phyloP scores from a whole-genome alignment of 192 early-diverging fungal genomes.

The Entomortierella beljakovae region DNA sequence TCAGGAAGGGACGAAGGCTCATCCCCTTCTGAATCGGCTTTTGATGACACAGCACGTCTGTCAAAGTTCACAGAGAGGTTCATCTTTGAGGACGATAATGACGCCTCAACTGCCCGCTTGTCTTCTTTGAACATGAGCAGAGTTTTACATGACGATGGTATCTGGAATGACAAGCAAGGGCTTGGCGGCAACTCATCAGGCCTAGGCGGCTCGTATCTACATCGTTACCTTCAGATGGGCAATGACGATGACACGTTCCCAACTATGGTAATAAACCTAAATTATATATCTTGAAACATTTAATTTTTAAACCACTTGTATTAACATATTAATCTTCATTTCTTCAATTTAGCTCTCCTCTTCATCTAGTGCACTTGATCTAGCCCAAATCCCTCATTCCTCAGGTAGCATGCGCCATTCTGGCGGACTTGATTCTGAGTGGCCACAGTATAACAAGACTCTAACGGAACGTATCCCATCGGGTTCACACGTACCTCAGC shows the following conservation, averaged over 20 bases:
- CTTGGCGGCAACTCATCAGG: slow-evolving; percentile 26
- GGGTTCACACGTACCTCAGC: slow-evolving; percentile 34
- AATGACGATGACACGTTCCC: slow-evolving; percentile 59
- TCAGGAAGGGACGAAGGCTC: slow-evolving; percentile 27
- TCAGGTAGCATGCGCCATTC: slow-evolving; percentile 53
- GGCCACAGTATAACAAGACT: slow-evolving; percentile 58
- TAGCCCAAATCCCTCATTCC: slow-evolving; percentile 54
- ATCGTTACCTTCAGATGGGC: slow-evolving; percentile 56
- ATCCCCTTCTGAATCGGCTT: slow-evolving; percentile 35
- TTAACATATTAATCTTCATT: slow-evolving; percentile 1
- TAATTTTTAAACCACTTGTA: too few relatives aligned
- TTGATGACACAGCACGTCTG: slow-evolving; percentile 47
- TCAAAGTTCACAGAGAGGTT: slow-evolving; percentile 60
- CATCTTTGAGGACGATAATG: slow-evolving; percentile 60
- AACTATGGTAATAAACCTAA: slow-evolving; percentile 56
- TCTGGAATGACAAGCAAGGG: slow-evolving; percentile 49
- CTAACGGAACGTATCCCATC: slow-evolving; percentile 29
- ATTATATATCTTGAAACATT: too few relatives aligned
- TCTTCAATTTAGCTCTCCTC: slow-evolving; percentile 51
- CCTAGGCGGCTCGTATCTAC: slow-evolving; percentile 47
- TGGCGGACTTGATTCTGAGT: slow-evolving; percentile 58
- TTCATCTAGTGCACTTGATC: slow-evolving; percentile 56
- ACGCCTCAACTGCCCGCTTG: slow-evolving; percentile 20
- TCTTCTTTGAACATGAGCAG: slow-evolving; percentile 50
- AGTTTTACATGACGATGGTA: slow-evolving; percentile 41